Evolutionary conservation across 2,329 filamentous ascomycete genomes (phyloP), one percentile per base, ranked within the genome.

Genomic region (Scedosporium dehoogii): DNA sequence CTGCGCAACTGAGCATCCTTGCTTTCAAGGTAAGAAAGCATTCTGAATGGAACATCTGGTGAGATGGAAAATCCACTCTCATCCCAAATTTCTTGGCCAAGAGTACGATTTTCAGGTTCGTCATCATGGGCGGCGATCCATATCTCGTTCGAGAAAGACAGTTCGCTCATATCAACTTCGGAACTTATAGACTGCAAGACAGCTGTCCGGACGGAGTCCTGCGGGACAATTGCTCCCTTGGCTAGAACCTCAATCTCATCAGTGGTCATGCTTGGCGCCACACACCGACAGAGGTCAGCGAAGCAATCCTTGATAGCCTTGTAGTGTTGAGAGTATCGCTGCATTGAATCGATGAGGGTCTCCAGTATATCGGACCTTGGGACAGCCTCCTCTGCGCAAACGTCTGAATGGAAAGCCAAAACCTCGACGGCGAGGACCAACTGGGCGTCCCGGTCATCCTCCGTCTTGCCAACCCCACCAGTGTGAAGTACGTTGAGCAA

Each of bases 81-180:
- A 70, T 96, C 91, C 94, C 94, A 99, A 42, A 99, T 96, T 12
- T 93, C 90, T 60, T 81, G 83, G 6, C 90, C 93, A 61, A 96
- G 79, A 56, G 92, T 90, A 7, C 82, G 83, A 69, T 97, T 97
- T 72, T 97, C 92, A 53, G 89, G 85, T 21, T 91, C 85, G 68
- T 96, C 91, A 67, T 99, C 94, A 69, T 99, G 92, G 69, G 87
- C 93, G 53, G 90, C 90, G 51, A 99, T 81, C 92, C 92, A 99
- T 23, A 99, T 89, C 71, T 97, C 90, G 65, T 94, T 88, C 3
- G 89, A 94, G 70, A 92, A 94, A 33, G 87, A 83, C 41, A 92
- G 80, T 60, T 97, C 92, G 63, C 88, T 92, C 78, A 99, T 84
- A 72, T 97, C 93, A 56, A 99, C 86, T 66, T 97, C 92, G 21